Percentiles rank a stretch among this genome's conserved stretches.
These are phyloP conservation scores for Allium cepa DNA, from an alignment of 106 monocot genomes.

Conservation along the genomic window DNA sequence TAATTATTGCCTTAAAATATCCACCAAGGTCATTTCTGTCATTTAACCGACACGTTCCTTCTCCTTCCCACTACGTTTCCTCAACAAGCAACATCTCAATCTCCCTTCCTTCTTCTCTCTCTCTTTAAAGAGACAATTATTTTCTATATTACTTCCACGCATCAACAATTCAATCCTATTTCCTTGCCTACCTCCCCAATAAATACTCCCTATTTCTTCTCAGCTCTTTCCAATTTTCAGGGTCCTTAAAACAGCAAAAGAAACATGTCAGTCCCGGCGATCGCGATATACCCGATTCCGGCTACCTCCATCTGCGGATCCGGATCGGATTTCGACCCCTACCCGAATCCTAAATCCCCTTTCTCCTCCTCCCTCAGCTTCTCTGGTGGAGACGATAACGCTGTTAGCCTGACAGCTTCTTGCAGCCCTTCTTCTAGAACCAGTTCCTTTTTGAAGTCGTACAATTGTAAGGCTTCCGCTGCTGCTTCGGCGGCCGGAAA, in stretches of 20 bases:
- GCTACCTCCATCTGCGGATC: constrained; percentile 18
- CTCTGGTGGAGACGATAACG: constrained; percentile 29
- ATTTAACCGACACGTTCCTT: neutral
- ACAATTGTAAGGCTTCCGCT: constrained; percentile 4
- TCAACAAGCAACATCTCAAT: neutral
- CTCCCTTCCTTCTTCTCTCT: too few species aligned
- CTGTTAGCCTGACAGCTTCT: constrained; percentile 29
- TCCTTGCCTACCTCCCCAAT: neutral
- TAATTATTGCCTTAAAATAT: neutral
- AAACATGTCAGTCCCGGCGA: constrained; percentile 67
- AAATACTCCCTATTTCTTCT: neutral
- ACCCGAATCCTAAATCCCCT: constrained; percentile 33
- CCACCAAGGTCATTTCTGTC: neutral
- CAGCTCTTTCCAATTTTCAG: too few species aligned
- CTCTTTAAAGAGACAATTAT: neutral
- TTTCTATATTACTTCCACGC: neutral
- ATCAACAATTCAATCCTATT: neutral
- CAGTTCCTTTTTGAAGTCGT: too few species aligned
- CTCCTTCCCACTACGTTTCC: neutral
- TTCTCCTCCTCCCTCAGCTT: constrained; percentile 8
- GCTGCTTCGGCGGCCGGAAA: neutral
- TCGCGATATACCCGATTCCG: constrained; percentile 44
- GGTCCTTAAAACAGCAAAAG: too few species aligned
- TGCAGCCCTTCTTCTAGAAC: constrained; percentile 11
- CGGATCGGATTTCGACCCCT: constrained; percentile 5